A percentile compares a stretch with the other conserved stretches of the same genome.
Evolutionary conservation across 78 protist species (phyloP).

Genomic region (Dictyostelium discoideum): dicty_2.7 NC_007088.5:1406501-1407000

Average conservation of each 20-base stretch:
- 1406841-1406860: neutral
- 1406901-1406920: neutral
- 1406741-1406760: neutral
- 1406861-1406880: neutral
- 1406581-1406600: neutral
- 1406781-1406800: slow-evolving; percentile 47
- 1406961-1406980: neutral
- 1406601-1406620: neutral
- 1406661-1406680: neutral
- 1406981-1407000: neutral
- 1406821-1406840: neutral
- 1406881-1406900: neutral
- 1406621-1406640: neutral
- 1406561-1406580: neutral
- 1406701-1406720: neutral
- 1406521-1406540: neutral
- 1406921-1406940: neutral
- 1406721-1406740: neutral
- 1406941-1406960: neutral
- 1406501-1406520: neutral
- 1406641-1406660: neutral
- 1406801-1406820: slow-evolving; percentile 18
- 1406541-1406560: neutral
- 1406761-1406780: neutral
- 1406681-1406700: neutral